These are phyloP conservation scores for Trichoderma sp. DNA, from an alignment of 2,329 filamentous ascomycete species.

Conservation along the genomic window DNA sequence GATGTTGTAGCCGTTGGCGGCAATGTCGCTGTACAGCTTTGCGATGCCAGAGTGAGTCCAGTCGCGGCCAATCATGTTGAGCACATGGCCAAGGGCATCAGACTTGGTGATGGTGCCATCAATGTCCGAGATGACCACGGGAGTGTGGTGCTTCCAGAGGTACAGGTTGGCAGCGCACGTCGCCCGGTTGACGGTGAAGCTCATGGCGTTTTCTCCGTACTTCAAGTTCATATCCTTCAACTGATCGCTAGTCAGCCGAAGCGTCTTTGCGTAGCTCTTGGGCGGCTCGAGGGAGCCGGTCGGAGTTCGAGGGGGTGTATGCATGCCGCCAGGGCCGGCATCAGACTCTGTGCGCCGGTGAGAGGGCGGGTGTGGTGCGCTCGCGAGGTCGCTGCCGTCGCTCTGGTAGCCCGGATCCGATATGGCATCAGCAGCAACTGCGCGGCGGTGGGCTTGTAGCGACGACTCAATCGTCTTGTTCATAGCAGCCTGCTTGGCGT, in stretches of 20 bases:
- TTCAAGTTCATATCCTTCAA: constrained; percentile 82
- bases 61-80: constrained; percentile 95
- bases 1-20: constrained; percentile 95
- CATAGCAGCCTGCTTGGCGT: constrained; percentile 87
- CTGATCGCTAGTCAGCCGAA: constrained; percentile 93
- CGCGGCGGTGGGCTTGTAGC: constrained; percentile 48
- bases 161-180: constrained; percentile 93
- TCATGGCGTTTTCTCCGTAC: constrained; percentile 87
- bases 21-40: constrained; percentile 95
- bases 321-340: constrained; percentile 54
- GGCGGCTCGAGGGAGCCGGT: constrained; percentile 68
- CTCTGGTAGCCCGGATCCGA: constrained; percentile 96
- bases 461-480: constrained; percentile 61
- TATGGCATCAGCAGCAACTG: constrained; percentile 72
- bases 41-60: constrained; percentile 98
- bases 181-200: constrained; percentile 93
- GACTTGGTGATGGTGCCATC: constrained; percentile 99
- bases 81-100: constrained; percentile 87
- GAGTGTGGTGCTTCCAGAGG: constrained; percentile 86
- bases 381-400: constrained; percentile 70
- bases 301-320: constrained; percentile 70
- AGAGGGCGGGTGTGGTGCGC: constrained; percentile 48
- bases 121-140: constrained; percentile 97
- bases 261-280: constrained; percentile 92
- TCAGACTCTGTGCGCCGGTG: constrained; percentile 71